Evolutionary conservation across 2,329 filamentous ascomycete species (phyloP).

Genomic region (Aphanoascus verrucosus): DNA sequence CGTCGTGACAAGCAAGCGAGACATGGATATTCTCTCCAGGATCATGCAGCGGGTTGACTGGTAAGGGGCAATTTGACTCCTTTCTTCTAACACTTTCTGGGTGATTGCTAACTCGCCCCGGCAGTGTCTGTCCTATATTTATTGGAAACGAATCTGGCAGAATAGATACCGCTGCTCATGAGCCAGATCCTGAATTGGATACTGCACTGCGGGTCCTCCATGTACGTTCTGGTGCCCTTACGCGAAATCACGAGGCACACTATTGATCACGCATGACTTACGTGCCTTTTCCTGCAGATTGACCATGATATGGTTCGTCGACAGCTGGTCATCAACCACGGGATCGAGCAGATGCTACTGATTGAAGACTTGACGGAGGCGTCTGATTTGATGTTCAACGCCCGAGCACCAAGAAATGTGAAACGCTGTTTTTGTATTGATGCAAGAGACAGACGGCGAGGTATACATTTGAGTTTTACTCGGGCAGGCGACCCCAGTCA

Average conservation of each 20-base stretch:
- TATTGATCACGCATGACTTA: background rate
- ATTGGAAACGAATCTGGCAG: slow-evolving; percentile 47
- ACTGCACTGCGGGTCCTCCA: slow-evolving; percentile 71
- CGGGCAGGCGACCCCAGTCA: slow-evolving; percentile 41
- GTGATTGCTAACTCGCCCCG: slow-evolving; percentile 5
- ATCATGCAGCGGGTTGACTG: slow-evolving; percentile 54
- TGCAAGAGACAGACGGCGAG: slow-evolving; percentile 53
- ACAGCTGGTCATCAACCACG: slow-evolving; percentile 70
- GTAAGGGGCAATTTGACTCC: slow-evolving; percentile 22
- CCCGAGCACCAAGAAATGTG: slow-evolving; percentile 56
- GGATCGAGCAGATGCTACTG: slow-evolving; percentile 75
- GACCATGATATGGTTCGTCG: slow-evolving; percentile 68
- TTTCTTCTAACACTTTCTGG: slow-evolving; percentile 13
- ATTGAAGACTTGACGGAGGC: slow-evolving; percentile 59
- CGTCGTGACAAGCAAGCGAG: slow-evolving; percentile 65
- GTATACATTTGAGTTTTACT: slow-evolving; percentile 48
- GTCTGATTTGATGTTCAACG: slow-evolving; percentile 56
- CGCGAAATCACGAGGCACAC: background rate
- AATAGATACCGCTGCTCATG: slow-evolving; percentile 53
- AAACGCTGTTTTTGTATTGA: slow-evolving; percentile 54
- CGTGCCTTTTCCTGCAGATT: slow-evolving; percentile 41
- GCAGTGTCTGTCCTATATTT: slow-evolving; percentile 47
- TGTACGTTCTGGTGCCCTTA: slow-evolving; percentile 27
- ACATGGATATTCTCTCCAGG: slow-evolving; percentile 56
- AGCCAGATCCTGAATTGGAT: slow-evolving; percentile 61